phyloP scores from a whole-genome alignment of 345 rosid genomes.

The Jatropha curcas region DNA sequence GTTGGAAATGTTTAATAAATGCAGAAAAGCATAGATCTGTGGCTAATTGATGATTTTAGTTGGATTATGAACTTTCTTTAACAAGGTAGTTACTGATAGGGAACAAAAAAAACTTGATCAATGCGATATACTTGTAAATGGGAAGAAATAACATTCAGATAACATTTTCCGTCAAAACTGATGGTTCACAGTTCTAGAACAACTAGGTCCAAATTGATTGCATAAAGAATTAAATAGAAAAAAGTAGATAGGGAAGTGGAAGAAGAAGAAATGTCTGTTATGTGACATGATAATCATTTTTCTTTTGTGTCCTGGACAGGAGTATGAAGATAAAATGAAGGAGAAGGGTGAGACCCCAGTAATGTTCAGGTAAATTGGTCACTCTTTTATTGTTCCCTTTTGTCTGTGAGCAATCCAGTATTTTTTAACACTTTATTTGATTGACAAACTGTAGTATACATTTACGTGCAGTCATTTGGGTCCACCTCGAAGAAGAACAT shows the following conservation, averaged over 20 bases:
- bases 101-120: background rate
- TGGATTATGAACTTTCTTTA: too few species aligned
- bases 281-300: background rate
- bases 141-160: background rate
- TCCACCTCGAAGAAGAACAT: constrained; percentile 70
- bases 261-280: background rate
- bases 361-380: constrained; percentile 76
- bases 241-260: background rate
- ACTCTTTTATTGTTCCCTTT: constrained; percentile 12
- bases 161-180: background rate
- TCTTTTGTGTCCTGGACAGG: constrained; percentile 43
- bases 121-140: background rate
- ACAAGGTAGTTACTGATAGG: background rate
- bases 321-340: constrained; percentile 86
- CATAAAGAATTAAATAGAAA: background rate
- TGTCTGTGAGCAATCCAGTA: constrained; percentile 9
- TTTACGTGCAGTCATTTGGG: constrained; percentile 79
- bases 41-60: background rate
- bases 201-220: background rate
- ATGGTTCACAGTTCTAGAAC: background rate
- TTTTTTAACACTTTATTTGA: constrained; percentile 15
- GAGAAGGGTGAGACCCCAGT: constrained; percentile 96
- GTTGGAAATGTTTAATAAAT: constrained; percentile 7
- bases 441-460: constrained; percentile 29
- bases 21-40: background rate